phyloP scores from a whole-genome alignment of 2,329 filamentous ascomycete species.

The Pezicula rhizophila region DNA sequence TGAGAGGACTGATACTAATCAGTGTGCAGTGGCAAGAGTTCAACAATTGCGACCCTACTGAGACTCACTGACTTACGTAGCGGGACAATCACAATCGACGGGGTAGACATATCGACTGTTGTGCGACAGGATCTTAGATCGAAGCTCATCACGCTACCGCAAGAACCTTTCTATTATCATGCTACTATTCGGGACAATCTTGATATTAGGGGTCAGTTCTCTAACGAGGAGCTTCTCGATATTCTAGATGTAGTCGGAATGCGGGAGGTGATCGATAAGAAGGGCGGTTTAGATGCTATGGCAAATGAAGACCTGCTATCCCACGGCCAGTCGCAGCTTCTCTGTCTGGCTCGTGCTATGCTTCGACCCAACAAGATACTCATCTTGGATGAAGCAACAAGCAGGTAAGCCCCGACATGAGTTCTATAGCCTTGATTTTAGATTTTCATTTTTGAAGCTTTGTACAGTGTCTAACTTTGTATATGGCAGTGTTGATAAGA shows the following conservation, averaged over 20 bases:
- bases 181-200: constrained; percentile 42
- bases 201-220: constrained; percentile 32
- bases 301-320: constrained; percentile 30
- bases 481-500: constrained; percentile 31
- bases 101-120: constrained; percentile 34
- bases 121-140: constrained; percentile 37
- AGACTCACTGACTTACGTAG: constrained; percentile 39
- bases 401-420: constrained; percentile 22
- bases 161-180: constrained; percentile 40
- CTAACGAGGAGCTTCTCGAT: constrained; percentile 33
- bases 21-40: constrained; percentile 41
- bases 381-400: constrained; percentile 25
- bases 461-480: neutral
- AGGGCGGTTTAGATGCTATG: constrained; percentile 31
- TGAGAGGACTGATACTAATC: neutral
- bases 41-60: constrained; percentile 41
- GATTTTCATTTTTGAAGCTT: neutral
- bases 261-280: constrained; percentile 31
- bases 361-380: constrained; percentile 26
- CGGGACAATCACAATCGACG: constrained; percentile 39
- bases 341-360: constrained; percentile 39
- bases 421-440: neutral
- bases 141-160: constrained; percentile 38
- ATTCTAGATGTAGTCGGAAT: constrained; percentile 38
- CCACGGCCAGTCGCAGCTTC: constrained; percentile 39